These are phyloP conservation scores for Coemansia sp. DNA, from an alignment of 192 early-diverging fungal genomes.

Conservation along the genomic window DNA sequence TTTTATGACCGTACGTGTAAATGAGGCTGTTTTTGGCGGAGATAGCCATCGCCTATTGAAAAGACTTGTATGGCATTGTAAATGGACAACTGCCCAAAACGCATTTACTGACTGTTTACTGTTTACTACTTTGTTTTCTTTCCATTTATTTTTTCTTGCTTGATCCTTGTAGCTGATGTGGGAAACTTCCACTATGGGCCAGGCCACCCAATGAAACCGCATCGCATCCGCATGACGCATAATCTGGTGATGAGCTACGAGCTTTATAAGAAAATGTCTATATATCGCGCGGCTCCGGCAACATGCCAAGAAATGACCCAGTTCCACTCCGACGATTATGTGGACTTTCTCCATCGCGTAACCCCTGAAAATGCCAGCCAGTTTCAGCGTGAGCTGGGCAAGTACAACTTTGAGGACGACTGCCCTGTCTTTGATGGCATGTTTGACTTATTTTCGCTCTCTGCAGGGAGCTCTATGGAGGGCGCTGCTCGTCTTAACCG, in stretches of 20 bases:
- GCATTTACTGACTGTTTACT: constrained; percentile 2
- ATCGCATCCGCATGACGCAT: constrained; percentile 94
- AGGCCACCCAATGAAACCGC: constrained; percentile 98
- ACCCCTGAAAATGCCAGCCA: constrained; percentile 76
- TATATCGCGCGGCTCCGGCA: constrained; percentile 76
- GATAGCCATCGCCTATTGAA: background rate
- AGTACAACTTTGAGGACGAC: constrained; percentile 92
- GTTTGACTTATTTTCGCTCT: constrained; percentile 90
- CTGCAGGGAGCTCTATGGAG: constrained; percentile 93
- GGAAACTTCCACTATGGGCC: constrained; percentile 88
- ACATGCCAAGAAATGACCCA: constrained; percentile 92
- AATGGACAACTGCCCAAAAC: background rate
- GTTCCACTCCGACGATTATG: constrained; percentile 95
- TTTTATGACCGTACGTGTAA: constrained; percentile 54
- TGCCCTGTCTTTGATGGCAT: constrained; percentile 98
- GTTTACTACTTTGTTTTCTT: background rate
- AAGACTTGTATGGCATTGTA: background rate
- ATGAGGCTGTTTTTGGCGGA: background rate
- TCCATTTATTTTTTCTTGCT: background rate
- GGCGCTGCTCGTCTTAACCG: constrained; percentile 84
- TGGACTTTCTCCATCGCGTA: constrained; percentile 85
- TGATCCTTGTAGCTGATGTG: constrained; percentile 54
- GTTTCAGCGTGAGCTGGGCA: constrained; percentile 62
- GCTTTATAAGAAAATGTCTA: constrained; percentile 91
- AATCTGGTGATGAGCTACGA: constrained; percentile 96